These are phyloP conservation scores for Boletus rubropictus DNA, from an alignment of 768 basidiomycete species.

Conservation along the genomic window DNA sequence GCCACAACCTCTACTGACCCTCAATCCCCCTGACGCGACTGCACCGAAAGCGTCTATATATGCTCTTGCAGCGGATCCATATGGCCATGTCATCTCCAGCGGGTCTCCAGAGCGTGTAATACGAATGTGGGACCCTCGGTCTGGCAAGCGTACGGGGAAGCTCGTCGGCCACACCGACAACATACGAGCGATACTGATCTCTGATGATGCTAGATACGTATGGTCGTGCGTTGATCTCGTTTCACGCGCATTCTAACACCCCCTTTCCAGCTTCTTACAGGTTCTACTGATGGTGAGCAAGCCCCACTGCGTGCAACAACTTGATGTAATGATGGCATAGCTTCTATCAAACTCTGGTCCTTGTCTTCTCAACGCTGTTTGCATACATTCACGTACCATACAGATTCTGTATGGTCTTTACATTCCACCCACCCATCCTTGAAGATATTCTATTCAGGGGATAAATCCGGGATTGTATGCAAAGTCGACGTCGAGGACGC, in stretches of 20 bases:
- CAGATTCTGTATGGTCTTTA: constrained; percentile 92
- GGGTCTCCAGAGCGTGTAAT: constrained; percentile 91
- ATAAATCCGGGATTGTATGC: constrained; percentile 84
- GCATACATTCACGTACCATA: constrained; percentile 94
- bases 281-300: constrained; percentile 63
- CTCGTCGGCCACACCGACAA: constrained; percentile 97
- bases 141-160: constrained; percentile 74
- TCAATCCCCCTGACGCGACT: constrained; percentile 61
- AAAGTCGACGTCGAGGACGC: constrained; percentile 86
- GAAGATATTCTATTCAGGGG: constrained; percentile 90
- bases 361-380: constrained; percentile 81
- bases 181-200: constrained; percentile 82
- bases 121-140: constrained; percentile 89
- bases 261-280: constrained; percentile 60
- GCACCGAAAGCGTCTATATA: constrained; percentile 71
- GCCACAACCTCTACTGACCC: constrained; percentile 54
- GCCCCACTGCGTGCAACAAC: neutral
- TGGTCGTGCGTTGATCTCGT: constrained; percentile 28
- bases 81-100: constrained; percentile 75
- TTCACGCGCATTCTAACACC: constrained; percentile 7
- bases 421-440: constrained; percentile 83
- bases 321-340: constrained; percentile 25
- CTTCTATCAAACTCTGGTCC: constrained; percentile 94
- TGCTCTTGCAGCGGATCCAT: constrained; percentile 72
- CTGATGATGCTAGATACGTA: constrained; percentile 88